Base-by-base conservation (phyloP, 2,329 filamentous ascomycete species). In the Penicillium sp. region DNA sequence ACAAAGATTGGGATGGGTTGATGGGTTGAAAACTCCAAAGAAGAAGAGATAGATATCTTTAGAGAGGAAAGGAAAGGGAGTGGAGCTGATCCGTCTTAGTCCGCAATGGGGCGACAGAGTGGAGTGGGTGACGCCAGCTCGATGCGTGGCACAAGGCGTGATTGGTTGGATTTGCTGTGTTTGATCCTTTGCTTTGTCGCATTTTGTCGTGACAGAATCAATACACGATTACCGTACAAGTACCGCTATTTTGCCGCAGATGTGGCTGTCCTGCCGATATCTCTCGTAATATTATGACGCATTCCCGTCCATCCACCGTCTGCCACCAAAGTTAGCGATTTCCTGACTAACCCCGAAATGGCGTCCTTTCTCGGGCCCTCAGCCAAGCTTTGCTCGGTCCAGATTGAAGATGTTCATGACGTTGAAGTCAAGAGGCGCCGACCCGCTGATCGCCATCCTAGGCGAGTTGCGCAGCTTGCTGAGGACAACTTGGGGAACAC, bases 41-140 rank as follows among this genome's bases (percentile, higher is more conserved):
- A 22, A 31, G 53, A 46, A 40, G n/a, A 15, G 41, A 33, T 12
- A 23, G n/a, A n/a, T 26, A 27, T 40, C 27, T 44, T 27, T 51
- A 40, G 46, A 45, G 52, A 50, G 41, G 51, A 49, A 31, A 50
- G 40, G 37, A 22, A 49, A 44, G 35, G 44, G 33, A 53, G 56
- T 59, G 59, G 54, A 55, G 57, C 51, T 44, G 55, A 58, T 55
- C 51, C 27, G 37, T 29, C 23, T 43, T 25, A 33, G 37, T 47
- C 42, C 31, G 50, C 50, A 9, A 53, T 50, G 57, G 51, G 56
- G 51, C 53, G 42, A 43, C n/a, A 40, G 23, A 53, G 58, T 61
- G 58, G 58, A 55, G 51, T 45, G 47, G 58, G 58, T 61, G 58
- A 61, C 58, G 58, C 54, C 51, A 58, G 58, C 58, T 26, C 41